A percentile compares a stretch with the other conserved stretches of the same genome.
These are phyloP conservation scores for Protea cynaroides DNA, from an alignment of 164 flowering plant genomes.

Conservation along the genomic window DNA sequence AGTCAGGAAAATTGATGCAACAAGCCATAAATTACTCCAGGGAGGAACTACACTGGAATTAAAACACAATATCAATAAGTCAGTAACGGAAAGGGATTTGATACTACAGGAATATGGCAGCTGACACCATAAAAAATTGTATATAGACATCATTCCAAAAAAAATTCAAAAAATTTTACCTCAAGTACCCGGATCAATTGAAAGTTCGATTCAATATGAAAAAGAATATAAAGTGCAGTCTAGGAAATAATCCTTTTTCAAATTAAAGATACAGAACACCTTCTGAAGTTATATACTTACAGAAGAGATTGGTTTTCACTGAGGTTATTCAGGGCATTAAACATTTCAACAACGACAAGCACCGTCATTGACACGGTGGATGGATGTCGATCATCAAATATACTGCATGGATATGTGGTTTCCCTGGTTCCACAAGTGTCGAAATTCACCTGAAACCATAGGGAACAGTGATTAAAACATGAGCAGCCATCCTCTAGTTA, in stretches of 20 bases:
- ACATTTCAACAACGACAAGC: constrained; percentile 99
- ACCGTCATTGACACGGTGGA: constrained; percentile 99
- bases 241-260: not conserved
- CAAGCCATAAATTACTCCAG: constrained; percentile 98
- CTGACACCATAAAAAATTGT: no score
- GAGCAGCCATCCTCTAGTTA: not conserved
- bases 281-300: constrained; percentile 43
- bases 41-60: constrained; percentile 70
- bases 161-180: no score
- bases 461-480: not conserved
- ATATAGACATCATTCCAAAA: no score
- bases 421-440: constrained; percentile 83
- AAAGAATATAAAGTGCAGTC: no score
- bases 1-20: constrained; percentile 78
- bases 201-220: no score
- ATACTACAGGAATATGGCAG: not conserved
- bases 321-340: constrained; percentile 95
- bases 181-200: no score
- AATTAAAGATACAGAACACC: not conserved
- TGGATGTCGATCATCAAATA: constrained; percentile 90
- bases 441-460: constrained; percentile 66
- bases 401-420: constrained; percentile 78
- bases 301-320: constrained; percentile 96
- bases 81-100: constrained; percentile 1
- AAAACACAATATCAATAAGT: constrained; percentile 3